These are phyloP conservation scores for Colletotrichum chlorophyti DNA, from an alignment of 2,329 filamentous ascomycete species.

Conservation along the genomic window DNA sequence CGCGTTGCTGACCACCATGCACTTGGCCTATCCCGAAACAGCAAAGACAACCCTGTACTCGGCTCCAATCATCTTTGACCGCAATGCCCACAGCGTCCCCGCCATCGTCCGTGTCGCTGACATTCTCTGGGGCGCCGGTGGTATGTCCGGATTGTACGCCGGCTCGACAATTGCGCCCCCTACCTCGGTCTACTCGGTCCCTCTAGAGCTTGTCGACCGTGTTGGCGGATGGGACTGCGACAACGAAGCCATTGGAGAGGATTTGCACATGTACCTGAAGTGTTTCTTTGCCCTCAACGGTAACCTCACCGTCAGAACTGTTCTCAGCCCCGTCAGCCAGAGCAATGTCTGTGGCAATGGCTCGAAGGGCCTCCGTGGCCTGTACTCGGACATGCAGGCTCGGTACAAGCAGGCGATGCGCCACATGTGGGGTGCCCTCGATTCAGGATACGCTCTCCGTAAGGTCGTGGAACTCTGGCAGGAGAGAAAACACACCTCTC, in stretches of 20 bases:
- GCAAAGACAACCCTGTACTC: constrained; percentile 70
- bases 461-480: constrained; percentile 64
- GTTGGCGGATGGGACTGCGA: constrained; percentile 77
- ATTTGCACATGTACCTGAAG: constrained; percentile 80
- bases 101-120: constrained; percentile 75
- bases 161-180: constrained; percentile 71
- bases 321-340: constrained; percentile 75
- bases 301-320: constrained; percentile 67
- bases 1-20: constrained; percentile 67
- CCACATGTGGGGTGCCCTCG: constrained; percentile 79
- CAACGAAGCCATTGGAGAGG: constrained; percentile 76
- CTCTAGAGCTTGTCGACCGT: constrained; percentile 69
- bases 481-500: constrained; percentile 61
- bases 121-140: constrained; percentile 74
- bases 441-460: constrained; percentile 70
- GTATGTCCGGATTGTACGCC: constrained; percentile 71
- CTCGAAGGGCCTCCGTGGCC: constrained; percentile 57
- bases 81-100: constrained; percentile 73
- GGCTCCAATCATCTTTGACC: constrained; percentile 76
- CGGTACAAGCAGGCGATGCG: constrained; percentile 76
- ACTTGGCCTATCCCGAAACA: constrained; percentile 64
- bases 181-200: constrained; percentile 76
- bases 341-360: constrained; percentile 72
- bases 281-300: constrained; percentile 79
- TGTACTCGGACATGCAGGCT: constrained; percentile 64